Conservation (phyloP, 352 stramenopile genomes). For the Phytopythium litorale region DNA sequence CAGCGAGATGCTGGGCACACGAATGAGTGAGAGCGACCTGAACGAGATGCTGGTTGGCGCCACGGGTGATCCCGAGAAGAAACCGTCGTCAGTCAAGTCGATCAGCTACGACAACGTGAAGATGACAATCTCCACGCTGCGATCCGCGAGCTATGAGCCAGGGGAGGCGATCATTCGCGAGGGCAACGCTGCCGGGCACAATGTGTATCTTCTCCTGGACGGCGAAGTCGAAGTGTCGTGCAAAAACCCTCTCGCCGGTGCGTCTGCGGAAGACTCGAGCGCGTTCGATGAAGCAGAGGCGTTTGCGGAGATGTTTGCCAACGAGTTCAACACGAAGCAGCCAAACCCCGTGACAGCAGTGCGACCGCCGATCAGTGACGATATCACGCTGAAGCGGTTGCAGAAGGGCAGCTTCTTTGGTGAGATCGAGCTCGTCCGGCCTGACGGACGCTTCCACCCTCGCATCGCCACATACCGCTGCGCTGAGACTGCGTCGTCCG, state of each 20-base stretch:
- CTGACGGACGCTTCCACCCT: slow-evolving; percentile 61
- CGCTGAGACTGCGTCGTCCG: slow-evolving; percentile 20
- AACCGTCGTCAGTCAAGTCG: slow-evolving; percentile 36
- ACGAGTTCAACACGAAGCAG: slow-evolving; percentile 21
- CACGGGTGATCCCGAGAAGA: slow-evolving; percentile 69
- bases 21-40: slow-evolving; percentile 69
- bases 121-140: slow-evolving; percentile 75
- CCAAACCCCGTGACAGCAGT: slow-evolving; percentile 12
- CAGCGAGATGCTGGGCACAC: slow-evolving; percentile 62
- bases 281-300: slow-evolving; percentile 24
- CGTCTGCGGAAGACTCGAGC: slow-evolving; percentile 7
- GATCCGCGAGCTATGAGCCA: slow-evolving; percentile 56
- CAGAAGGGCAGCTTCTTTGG: slow-evolving; percentile 78
- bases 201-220: slow-evolving; percentile 76
- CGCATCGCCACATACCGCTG: slow-evolving; percentile 73
- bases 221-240: slow-evolving; percentile 76
- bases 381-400: slow-evolving; percentile 58
- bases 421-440: slow-evolving; percentile 71
- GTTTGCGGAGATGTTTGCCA: slow-evolving; percentile 25
- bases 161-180: slow-evolving; percentile 76
- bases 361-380: slow-evolving; percentile 16
- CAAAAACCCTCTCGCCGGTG: slow-evolving; percentile 64
- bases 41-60: slow-evolving; percentile 82
- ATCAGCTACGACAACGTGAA: slow-evolving; percentile 82
- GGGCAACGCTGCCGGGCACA: slow-evolving; percentile 58